Conservation (phyloP, 371 early-diverging fungal genomes). For the Capillidium heterosporum region DNA sequence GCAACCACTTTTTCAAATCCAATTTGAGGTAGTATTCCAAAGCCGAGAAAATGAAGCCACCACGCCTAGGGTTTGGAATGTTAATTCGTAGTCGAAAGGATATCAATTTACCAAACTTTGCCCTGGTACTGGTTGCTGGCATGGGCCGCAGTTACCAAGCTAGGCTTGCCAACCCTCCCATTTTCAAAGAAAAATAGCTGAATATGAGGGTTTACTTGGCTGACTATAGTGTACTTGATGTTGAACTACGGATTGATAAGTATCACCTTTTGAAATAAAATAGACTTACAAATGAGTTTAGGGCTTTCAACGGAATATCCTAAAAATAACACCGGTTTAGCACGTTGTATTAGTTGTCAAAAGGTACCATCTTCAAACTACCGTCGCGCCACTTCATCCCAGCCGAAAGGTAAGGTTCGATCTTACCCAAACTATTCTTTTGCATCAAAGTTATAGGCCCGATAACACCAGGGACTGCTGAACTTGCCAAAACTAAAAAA, state of each 20-base stretch:
- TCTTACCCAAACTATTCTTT: constrained; percentile 39
- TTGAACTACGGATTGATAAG: constrained; percentile 23
- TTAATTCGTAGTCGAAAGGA: not conserved
- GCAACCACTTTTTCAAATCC: constrained; percentile 74
- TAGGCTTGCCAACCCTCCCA: constrained; percentile 55
- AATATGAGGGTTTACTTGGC: constrained; percentile 82
- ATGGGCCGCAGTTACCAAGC: no score
- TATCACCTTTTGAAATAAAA: not conserved
- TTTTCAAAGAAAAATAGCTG: constrained; percentile 63
- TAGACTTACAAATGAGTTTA: not conserved
- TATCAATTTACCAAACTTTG: no score
- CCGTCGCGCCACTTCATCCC: constrained; percentile 81
- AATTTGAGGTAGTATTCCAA: constrained; percentile 63
- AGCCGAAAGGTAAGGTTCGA: constrained; percentile 49
- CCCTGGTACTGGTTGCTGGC: constrained; percentile 26
- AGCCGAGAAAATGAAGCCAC: constrained; percentile 66
- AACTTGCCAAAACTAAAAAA: constrained; percentile 34
- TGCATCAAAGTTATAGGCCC: constrained; percentile 61
- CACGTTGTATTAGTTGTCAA: not conserved
- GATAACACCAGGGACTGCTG: constrained; percentile 55
- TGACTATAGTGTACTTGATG: constrained; percentile 74
- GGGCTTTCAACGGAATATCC: constrained; percentile 6
- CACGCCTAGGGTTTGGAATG: constrained; percentile 27
- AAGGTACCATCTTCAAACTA: constrained; percentile 32
- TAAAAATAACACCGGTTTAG: not conserved